Base-by-base conservation (phyloP, 2,329 filamentous ascomycete species). In the Colletotrichum magnum region DNA sequence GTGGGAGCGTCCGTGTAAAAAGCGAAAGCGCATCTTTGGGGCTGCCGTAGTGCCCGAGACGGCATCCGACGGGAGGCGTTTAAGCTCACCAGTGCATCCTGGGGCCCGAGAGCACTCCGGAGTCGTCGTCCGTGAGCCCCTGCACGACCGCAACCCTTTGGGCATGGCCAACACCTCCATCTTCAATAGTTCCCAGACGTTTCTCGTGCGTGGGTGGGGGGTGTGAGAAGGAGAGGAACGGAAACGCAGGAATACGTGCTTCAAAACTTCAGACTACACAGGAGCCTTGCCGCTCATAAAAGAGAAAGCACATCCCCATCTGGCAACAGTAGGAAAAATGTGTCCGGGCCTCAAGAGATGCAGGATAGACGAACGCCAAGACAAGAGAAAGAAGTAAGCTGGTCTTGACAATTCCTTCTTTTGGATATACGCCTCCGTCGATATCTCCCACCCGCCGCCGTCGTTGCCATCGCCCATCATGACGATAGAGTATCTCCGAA, bases 401-500 rank as follows among this genome's bases (percentile, higher is more conserved):
- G 62, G 62, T 66, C 56, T 66, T 69, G 61, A 60, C 28, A 51
- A 48, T 28, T 43, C 50, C 48, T 56, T 60, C 61, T 56, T 69
- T 69, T 51, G 56, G 66, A 78, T 36, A 36, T 36, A 36, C 32
- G 32, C 32, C 7, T 36, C 7, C 32, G 32, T 36, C 32, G 32
- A 36, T 36, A 36, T 36, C 32, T 36, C 32, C 10, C 32, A 36
- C 32, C 32, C 28, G 10, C 28, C 7, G 32, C 32, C 32, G 9
- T 10, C 32, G 32, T 50, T 24, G n/a, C 24, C 18, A 6, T n/a
- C 57, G 58, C 48, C 45, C 64, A 71, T 53, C 56, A 71, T 69
- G 71, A 71, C 64, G 61, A 12, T 72, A 36, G 18, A 13, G 1
- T 74, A 64, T 24, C 28, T 74, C 9, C 53, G 47, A 32, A 39